Base-by-base conservation (phyloP, 192 early-diverging fungal species). In the Lunasporangiospora selenospora region DNA sequence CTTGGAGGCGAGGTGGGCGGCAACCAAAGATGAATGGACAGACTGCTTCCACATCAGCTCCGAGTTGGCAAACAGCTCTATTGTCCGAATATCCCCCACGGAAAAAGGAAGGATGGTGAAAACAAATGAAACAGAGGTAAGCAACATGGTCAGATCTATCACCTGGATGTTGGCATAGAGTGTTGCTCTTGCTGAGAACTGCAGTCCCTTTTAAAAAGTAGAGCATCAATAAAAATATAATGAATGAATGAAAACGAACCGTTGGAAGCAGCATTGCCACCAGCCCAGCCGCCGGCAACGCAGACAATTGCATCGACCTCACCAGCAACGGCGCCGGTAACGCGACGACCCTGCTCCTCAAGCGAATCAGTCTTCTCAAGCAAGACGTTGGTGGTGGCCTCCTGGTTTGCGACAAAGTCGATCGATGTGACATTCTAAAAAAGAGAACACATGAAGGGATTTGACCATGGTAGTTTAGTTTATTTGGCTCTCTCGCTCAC, bases 271-370 rank as follows among this genome's bases (percentile, higher is more conserved):
- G 92, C 86, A 61, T 92, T 93, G 15, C 97, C 97, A 31, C 94
- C 95, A 41, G 90, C 91, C 93, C 95, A 99, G 6, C 97, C 97
- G 48, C 97, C 97, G 33, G 97, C 97, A 13, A 94, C 94, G 65
- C 93, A 96, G 27, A 99, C 65, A 43, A 99, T 82, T 2, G 92
- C 95, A 53, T 91, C 89, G 10, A 91, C 76, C 61, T 93, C 90
- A 50, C 77, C 57, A 15, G 46, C 49, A 5, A 87, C 47, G n/a
- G 78, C 59, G n/a, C 67, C 44, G 8, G 79, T 27, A 12, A 90
- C 87, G 19, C 83, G 71, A 9, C 82, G 58, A 15, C 89, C 89
- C 40, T 92, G 87, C n/a, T 77, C 79, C 32, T 82, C 62, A 32
- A 94, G 76, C 13, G 67, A 58, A 30, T 78, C 62, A 18, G 48